phyloP scores from a whole-genome alignment of 257 asterid genomes.

The Forsythia viridissima region DNA sequence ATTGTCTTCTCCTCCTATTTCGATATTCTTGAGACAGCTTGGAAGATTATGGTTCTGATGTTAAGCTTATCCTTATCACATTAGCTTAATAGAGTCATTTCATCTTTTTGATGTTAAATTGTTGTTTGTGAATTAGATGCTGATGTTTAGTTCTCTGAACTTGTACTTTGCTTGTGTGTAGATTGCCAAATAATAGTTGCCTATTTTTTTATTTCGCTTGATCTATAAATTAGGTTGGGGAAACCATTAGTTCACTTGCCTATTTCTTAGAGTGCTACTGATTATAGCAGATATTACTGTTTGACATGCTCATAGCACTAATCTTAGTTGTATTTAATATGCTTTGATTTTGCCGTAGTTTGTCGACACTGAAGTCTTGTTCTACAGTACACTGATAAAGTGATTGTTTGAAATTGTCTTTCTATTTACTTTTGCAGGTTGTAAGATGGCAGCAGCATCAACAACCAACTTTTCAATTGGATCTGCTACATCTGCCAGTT shows the following conservation, averaged over 20 bases:
- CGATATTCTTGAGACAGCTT: background rate
- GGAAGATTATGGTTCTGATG: background rate
- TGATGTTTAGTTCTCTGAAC: background rate
- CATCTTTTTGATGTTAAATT: background rate
- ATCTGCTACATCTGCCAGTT: background rate
- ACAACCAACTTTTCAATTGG: slow-evolving; percentile 10
- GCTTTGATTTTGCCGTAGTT: background rate
- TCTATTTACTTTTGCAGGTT: background rate
- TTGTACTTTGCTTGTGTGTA: background rate
- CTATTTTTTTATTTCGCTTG: background rate
- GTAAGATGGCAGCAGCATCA: slow-evolving; percentile 15
- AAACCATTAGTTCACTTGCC: background rate
- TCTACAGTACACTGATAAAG: background rate
- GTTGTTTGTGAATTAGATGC: background rate
- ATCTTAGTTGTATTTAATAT: background rate
- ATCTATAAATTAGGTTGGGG: background rate
- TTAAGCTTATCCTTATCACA: background rate
- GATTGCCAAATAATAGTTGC: background rate
- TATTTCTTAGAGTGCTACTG: background rate
- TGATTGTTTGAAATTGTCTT: background rate
- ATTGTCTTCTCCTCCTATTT: background rate
- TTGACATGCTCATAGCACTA: background rate
- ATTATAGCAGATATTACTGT: background rate
- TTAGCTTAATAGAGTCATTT: background rate
- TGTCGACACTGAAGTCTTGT: background rate